Evolutionary conservation across 2,329 filamentous ascomycete species (phyloP).

Genomic region (Trichoderma polysporum): DNA sequence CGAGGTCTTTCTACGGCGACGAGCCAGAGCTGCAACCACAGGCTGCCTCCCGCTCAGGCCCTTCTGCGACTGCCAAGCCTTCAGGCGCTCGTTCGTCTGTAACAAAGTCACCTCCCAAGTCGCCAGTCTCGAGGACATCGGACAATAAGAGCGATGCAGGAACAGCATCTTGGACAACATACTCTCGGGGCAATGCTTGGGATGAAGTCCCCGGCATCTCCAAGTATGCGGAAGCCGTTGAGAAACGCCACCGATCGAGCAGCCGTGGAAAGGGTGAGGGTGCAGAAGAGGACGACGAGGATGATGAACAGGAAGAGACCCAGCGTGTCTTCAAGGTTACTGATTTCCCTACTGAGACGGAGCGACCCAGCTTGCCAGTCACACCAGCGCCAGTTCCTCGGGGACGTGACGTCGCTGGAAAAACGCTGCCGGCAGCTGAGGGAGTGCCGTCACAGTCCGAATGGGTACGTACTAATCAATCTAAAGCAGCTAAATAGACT

Average conservation of each 20-base stretch:
- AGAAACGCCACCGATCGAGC: slow-evolving; percentile 53
- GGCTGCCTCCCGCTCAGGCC: neutral
- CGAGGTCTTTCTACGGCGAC: slow-evolving; percentile 58
- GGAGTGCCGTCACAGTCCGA: slow-evolving; percentile 85
- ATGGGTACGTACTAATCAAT: slow-evolving; percentile 80
- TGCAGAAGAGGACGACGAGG: slow-evolving; percentile 3
- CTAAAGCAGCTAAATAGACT: slow-evolving; percentile 49
- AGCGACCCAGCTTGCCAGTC: slow-evolving; percentile 85
- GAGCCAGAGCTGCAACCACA: slow-evolving; percentile 10
- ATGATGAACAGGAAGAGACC: slow-evolving; percentile 23
- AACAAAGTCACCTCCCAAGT: slow-evolving; percentile 28
- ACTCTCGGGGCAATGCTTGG: slow-evolving; percentile 83
- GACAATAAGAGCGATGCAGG: slow-evolving; percentile 38
- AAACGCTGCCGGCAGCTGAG: slow-evolving; percentile 69
- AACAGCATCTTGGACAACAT: slow-evolving; percentile 67
- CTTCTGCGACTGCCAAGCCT: slow-evolving; percentile 4
- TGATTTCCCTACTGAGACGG: slow-evolving; percentile 79
- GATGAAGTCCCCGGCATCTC: slow-evolving; percentile 87
- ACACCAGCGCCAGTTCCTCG: slow-evolving; percentile 79
- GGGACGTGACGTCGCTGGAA: slow-evolving; percentile 52
- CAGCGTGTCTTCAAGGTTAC: slow-evolving; percentile 65
- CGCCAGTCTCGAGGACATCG: slow-evolving; percentile 24
- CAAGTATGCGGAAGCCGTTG: slow-evolving; percentile 76
- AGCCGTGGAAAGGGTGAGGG: slow-evolving; percentile 26
- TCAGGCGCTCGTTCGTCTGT: slow-evolving; percentile 27